phyloP scores from a whole-genome alignment of 495 filamentous ascomycete species.

The Penicillium antarcticum region DNA sequence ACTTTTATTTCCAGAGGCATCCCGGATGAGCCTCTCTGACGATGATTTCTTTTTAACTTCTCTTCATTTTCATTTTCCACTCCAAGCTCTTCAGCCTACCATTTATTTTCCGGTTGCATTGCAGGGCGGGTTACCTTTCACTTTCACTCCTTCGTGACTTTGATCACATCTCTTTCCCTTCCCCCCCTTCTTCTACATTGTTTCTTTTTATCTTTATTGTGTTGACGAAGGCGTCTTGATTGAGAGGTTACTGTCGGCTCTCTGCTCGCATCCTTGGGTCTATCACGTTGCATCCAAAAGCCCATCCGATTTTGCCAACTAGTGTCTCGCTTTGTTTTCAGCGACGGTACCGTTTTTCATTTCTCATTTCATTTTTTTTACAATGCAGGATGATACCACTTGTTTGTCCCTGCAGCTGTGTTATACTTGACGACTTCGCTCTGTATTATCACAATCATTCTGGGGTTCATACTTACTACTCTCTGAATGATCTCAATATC shows the following conservation, averaged over 20 bases:
- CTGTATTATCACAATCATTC: conserved; percentile 23
- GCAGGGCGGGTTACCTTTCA: conserved; percentile 21
- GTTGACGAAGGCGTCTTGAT: conserved; percentile 27
- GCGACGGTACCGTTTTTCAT: conserved; percentile 20
- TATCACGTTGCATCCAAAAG: conserved; percentile 30
- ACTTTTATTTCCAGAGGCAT: conserved; percentile 17
- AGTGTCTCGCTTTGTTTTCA: conserved; percentile 16
- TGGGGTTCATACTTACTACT: conserved; percentile 3
- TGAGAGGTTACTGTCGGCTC: conserved; percentile 20
- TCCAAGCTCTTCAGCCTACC: conserved; percentile 19
- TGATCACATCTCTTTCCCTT: conserved; percentile 20
- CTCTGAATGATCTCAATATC: conserved; percentile 9
- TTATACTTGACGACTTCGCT: conserved; percentile 21
- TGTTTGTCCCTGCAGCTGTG: conserved; percentile 26
- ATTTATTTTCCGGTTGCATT: conserved; percentile 24
- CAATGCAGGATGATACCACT: conserved; percentile 42
- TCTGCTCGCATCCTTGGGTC: conserved; percentile 21
- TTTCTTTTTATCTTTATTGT: conserved; percentile 7
- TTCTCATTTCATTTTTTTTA: conserved; percentile 10
- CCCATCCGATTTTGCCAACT: conserved; percentile 19
- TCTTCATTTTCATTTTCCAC: conserved; percentile 12
- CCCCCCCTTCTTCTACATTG: conserved; percentile 17
- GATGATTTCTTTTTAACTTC: conserved; percentile 20
- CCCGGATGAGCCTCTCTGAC: conserved; percentile 24
- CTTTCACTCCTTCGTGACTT: conserved; percentile 16